Evolutionary conservation across 257 asterid genomes (phyloP).

Genomic region (Verbascum thapsus): DNA sequence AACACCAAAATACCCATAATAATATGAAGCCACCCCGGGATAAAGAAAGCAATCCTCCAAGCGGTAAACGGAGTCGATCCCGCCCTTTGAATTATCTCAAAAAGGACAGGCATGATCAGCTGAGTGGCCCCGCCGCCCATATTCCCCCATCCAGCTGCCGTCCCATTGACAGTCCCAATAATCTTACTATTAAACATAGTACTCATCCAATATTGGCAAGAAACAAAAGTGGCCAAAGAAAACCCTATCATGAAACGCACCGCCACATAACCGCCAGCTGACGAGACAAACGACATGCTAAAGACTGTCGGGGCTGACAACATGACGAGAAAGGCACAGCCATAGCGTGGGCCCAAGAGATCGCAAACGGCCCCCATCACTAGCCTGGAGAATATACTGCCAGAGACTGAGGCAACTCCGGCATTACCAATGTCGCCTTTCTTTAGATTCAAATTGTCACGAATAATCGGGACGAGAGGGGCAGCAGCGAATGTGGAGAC

Average conservation of each 20-base stretch:
- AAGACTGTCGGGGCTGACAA: neutral
- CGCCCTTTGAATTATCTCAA: neutral
- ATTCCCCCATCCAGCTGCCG: neutral
- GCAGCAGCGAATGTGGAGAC: conserved; percentile 3
- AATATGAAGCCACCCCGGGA: conserved; percentile 11
- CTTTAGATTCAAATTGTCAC: conserved; percentile 3
- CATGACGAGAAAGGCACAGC: neutral
- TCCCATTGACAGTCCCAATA: neutral
- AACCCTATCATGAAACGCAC: conserved; percentile 15
- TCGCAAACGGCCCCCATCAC: conserved; percentile 12
- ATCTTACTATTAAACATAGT: conserved; percentile 1
- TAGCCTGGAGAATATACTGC: conserved; percentile 10
- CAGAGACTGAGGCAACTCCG: conserved; percentile 10
- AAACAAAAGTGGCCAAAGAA: conserved; percentile 9
- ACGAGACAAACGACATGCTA: neutral
- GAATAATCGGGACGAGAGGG: neutral
- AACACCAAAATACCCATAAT: conserved; percentile 2
- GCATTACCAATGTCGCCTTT: conserved; percentile 7
- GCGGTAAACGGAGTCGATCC: conserved; percentile 6
- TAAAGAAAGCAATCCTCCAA: neutral
- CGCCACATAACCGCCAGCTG: neutral
- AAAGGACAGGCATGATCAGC: neutral
- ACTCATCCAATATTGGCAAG: conserved; percentile 13
- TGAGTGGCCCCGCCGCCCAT: conserved; percentile 6
- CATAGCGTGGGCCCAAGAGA: neutral